Evolutionary conservation across 108 stramenopile genomes (phyloP), one percentile per base, ranked within the genome.

Genomic region (Cyclotella distinguenda): DNA sequence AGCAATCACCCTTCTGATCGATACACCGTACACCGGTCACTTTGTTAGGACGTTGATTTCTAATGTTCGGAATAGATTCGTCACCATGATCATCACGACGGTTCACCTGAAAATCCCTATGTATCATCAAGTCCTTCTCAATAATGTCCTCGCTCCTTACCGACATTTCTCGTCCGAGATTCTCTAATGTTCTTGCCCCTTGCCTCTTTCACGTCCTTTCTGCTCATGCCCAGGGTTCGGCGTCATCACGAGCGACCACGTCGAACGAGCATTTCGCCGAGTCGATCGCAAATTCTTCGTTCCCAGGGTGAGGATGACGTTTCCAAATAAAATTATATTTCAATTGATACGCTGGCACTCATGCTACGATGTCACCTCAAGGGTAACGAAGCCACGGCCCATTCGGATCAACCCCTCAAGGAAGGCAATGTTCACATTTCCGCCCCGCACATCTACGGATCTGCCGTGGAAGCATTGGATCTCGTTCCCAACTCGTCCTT

Each of bases 371-470:
- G 7, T 28, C 22, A 28, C 15, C 19, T 25, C 16, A 36, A 78
- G 77, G 73, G 77, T 59, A 57, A 55, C 30, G 80, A 84, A 44
- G 34, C 74, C 21, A 38, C 80, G 39, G 92, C 93, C 4, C 81
- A 94, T 56, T 69, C 78, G 9, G 93, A 94, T 55, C 86, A 87
- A 49, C 93, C 93, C 12, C 60, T 94, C 33, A 81, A 78, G 43
- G 88, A 88, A 34, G 93, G 85, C 11, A 84, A 83, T 58, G 76
- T 94, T 30, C 95, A 96, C 64, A 82, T 94, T n/a, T 89, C 87
- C n/a, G 93, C 95, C 22, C 95, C 95, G 8, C 93, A 94, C 46
- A 94, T 96, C 34, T 96, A 96, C 61, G 89, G 86, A 15, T 63
- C 85, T 35, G 89, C 84, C 19, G 43, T 96, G 38, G 90, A 94